Conservation (phyloP, 2,329 filamentous ascomycete species). For the Talaromyces sp. region DNA sequence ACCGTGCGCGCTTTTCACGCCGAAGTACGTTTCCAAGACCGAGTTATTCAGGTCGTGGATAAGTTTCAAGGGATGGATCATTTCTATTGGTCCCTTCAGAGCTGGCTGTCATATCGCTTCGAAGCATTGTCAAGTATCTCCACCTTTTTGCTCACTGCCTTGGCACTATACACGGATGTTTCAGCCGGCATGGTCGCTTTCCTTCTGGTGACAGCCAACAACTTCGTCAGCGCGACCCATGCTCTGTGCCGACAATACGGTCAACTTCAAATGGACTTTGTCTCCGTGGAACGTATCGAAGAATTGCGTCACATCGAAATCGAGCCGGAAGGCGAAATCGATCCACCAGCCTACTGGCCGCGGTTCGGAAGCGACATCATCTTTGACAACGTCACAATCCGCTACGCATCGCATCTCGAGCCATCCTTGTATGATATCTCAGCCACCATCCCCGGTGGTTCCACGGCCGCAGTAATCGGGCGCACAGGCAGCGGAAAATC, state of each 20-base stretch:
- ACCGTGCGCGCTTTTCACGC: conserved; percentile 82
- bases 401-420: conserved; percentile 74
- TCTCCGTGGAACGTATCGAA: conserved; percentile 81
- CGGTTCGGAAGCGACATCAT: conserved; percentile 66
- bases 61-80: conserved; percentile 93
- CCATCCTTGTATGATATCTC: conserved; percentile 66
- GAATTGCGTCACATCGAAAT: conserved; percentile 76
- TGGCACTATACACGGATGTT: conserved; percentile 72
- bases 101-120: conserved; percentile 80
- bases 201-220: conserved; percentile 67
- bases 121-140: conserved; percentile 68
- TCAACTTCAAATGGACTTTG: conserved; percentile 85
- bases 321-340: conserved; percentile 64
- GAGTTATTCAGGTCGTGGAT: conserved; percentile 77
- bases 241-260: conserved; percentile 76
- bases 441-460: conserved; percentile 72
- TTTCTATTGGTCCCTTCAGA: conserved; percentile 87
- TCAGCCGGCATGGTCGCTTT: conserved; percentile 79
- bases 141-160: conserved; percentile 68
- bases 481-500: conserved; percentile 80
- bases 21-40: conserved; percentile 73
- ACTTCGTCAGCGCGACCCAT: conserved; percentile 66
- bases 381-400: conserved; percentile 74
- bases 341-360: conserved; percentile 76
- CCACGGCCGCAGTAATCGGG: conserved; percentile 75